Evolutionary conservation across 179 eudicot genomes (phyloP).

Genomic region (Amaranthus tricolor): DNA sequence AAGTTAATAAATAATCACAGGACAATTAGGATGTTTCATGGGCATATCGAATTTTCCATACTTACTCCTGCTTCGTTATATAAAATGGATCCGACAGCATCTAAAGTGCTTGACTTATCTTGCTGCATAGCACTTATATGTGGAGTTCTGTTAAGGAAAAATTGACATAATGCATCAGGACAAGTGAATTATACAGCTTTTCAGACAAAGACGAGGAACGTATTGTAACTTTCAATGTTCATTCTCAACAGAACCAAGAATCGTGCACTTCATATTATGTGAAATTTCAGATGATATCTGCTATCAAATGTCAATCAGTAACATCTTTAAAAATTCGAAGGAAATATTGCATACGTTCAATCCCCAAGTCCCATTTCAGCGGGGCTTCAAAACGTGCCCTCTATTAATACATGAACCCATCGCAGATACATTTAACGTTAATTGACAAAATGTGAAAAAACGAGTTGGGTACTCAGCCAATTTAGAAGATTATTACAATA

Average conservation of each 20-base stretch:
- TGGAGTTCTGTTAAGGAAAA: slow-evolving; percentile 49
- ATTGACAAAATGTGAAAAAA: no score
- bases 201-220: background rate
- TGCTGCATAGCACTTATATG: slow-evolving; percentile 74
- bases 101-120: slow-evolving; percentile 52
- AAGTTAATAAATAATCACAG: background rate
- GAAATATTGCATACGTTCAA: no score
- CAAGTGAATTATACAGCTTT: background rate
- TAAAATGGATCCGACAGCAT: slow-evolving; percentile 51
- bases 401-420: no score
- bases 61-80: slow-evolving; percentile 58
- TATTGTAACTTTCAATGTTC: background rate
- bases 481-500: no score
- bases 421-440: no score
- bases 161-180: slow-evolving; percentile 1
- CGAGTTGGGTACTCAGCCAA: no score
- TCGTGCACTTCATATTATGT: background rate
- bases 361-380: no score
- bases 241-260: no score
- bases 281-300: no score
- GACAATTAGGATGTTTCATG: background rate
- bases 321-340: no score
- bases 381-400: no score
- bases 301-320: no score
- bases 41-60: background rate